Percentiles rank a stretch among this genome's conserved stretches.
Evolutionary conservation across 352 stramenopile genomes (phyloP).

Genomic region (Blastocystis sp.): DNA sequence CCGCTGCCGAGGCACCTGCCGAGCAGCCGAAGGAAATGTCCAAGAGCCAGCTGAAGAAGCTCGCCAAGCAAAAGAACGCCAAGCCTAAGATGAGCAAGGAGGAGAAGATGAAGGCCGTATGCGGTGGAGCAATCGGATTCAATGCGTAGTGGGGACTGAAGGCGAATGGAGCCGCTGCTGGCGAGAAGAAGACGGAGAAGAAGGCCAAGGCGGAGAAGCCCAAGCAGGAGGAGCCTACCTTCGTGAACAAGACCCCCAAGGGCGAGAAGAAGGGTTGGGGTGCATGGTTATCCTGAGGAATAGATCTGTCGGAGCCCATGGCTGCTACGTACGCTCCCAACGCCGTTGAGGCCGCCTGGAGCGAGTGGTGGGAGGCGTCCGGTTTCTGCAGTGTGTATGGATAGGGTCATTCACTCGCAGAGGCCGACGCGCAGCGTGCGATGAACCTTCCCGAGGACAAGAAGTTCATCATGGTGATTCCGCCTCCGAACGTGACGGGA

Average conservation of each 20-base stretch:
- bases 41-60: conserved; percentile 89
- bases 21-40: conserved; percentile 68
- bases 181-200: conserved; percentile 72
- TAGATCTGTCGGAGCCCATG: conserved; percentile 76
- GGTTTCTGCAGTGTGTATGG: conserved; percentile 76
- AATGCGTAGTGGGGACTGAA: conserved; percentile 57
- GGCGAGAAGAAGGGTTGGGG: conserved; percentile 77
- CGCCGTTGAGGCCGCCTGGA: conserved; percentile 90
- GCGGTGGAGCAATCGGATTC: conserved; percentile 62
- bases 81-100: conserved; percentile 69
- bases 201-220: conserved; percentile 69
- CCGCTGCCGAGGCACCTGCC: background rate
- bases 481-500: conserved; percentile 91
- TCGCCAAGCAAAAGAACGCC: conserved; percentile 72
- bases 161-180: conserved; percentile 67
- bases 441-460: conserved; percentile 70
- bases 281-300: background rate
- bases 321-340: conserved; percentile 82
- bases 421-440: conserved; percentile 74
- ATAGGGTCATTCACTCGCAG: background rate
- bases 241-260: conserved; percentile 82
- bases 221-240: conserved; percentile 61
- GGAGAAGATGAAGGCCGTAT: conserved; percentile 60
- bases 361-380: conserved; percentile 90
- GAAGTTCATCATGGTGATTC: conserved; percentile 96